Evolutionary conservation across 768 basidiomycete species (phyloP), one percentile per base, ranked within the genome.

Genomic region (Chalciporus chontae): DNA sequence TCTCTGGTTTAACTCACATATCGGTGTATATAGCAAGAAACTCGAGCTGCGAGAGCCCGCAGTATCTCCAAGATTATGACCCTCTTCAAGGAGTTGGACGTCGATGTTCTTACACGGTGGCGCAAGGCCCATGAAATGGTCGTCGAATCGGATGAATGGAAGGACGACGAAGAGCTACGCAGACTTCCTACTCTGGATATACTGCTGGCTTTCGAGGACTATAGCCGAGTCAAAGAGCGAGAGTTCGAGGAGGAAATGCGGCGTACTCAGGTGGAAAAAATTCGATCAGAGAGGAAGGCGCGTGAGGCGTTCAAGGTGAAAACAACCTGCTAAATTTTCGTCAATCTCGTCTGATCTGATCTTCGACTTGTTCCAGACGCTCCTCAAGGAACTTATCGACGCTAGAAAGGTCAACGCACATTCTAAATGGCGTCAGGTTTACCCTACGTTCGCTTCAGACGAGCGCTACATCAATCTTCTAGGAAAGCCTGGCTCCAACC

Each of bases 51-150:
- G 5, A 84, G 92, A 43, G 69, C 83, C 21, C 84, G 90, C 31
- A 88, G 90, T 59, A 84, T 94, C 54, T 78, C 81, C 38, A 92
- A 90, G 62, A 81, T 99, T 42, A 85, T 93, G 10, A 69, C 77
- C 0, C 76, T 98, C 24, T 90, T 98, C 77, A 91, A 92, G 61
- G 74, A 84, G 32, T 80, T 98, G 39, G 81, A 87, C 44, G 88
- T 98, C 15, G 91, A 94, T 60, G 92, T 97, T 41, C 77, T 90
- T n/a, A 94, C 93, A 1, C 84, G 91, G 18, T 99, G 95, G 94
- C 79, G 89, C 43, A 79, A 81, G 50, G 93, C 94, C 1, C 87
- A 90, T 56, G 77, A 81, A 15, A 74, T 87, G 55, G 79, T 99
- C 34, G 61, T 81, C 8, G 83, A 85, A 17, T 90, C 91, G 2